These are phyloP conservation scores for Trametes meyenii DNA, from an alignment of 768 basidiomycete species.

Conservation along the genomic window DNA sequence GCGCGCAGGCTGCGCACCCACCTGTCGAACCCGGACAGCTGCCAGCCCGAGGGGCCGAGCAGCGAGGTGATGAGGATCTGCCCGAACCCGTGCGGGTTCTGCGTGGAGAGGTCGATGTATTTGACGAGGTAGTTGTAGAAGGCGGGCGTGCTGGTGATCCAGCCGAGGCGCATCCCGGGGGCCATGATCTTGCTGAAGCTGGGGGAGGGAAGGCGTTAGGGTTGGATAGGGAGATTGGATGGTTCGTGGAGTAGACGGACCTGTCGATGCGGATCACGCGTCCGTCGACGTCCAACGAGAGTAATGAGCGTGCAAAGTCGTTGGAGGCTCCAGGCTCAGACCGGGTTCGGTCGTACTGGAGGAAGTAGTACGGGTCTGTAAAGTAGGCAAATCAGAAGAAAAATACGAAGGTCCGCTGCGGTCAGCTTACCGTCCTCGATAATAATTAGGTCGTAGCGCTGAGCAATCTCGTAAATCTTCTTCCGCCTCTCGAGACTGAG, in stretches of 20 bases:
- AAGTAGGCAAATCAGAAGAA: not conserved
- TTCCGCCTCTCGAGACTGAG: constrained; percentile 46
- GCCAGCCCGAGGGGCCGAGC: constrained; percentile 45
- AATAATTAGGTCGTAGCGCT: constrained; percentile 53
- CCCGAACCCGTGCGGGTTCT: constrained; percentile 49
- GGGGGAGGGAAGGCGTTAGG: not conserved
- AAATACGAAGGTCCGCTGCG: not conserved
- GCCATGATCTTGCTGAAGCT: constrained; percentile 55
- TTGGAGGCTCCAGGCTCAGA: constrained; percentile 13
- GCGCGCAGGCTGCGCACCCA: constrained; percentile 48
- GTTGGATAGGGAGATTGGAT: not conserved
- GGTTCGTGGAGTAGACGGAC: not conserved
- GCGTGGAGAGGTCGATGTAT: constrained; percentile 48
- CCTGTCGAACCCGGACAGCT: constrained; percentile 45
- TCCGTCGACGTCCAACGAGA: constrained; percentile 24
- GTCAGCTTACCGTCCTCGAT: constrained; percentile 42
- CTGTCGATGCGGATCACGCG: constrained; percentile 24
- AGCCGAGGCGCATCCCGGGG: constrained; percentile 55
- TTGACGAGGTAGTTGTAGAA: constrained; percentile 44
- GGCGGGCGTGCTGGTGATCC: constrained; percentile 45
- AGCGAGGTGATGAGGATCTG: constrained; percentile 49
- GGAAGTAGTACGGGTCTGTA: constrained; percentile 51
- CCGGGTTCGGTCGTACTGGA: constrained; percentile 43
- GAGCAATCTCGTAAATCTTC: constrained; percentile 49
- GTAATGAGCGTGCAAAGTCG: constrained; percentile 37